Evolutionary conservation across 169 alveolate genomes (phyloP).

Genomic region (Plasmodium knowlesi): DNA sequence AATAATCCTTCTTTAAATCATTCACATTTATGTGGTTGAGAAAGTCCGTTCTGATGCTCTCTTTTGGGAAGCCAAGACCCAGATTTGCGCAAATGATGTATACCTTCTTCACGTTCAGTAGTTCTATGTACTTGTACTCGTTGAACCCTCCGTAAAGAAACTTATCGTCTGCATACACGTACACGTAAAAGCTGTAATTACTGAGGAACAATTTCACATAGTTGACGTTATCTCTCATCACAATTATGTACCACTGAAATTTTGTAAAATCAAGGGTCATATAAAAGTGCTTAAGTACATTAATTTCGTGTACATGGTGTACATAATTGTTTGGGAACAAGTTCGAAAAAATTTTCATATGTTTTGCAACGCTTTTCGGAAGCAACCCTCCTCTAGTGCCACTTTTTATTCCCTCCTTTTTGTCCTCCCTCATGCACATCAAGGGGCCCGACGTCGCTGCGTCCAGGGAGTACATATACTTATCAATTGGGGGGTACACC

Average conservation of each 20-base stretch:
- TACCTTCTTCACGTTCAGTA: constrained; percentile 34
- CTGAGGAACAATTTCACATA: constrained; percentile 59
- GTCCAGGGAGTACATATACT: constrained; percentile 53
- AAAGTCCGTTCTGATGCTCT: constrained; percentile 58
- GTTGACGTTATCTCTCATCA: constrained; percentile 4
- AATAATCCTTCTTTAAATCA: constrained; percentile 17
- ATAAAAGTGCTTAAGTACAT: constrained; percentile 61
- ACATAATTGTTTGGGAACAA: not conserved
- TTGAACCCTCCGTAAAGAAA: constrained; percentile 63
- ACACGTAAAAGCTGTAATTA: constrained; percentile 49
- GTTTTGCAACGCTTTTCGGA: constrained; percentile 18
- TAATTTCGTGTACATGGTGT: constrained; percentile 49
- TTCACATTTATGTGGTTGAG: constrained; percentile 33
- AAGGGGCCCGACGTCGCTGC: constrained; percentile 40
- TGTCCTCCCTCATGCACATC: constrained; percentile 41
- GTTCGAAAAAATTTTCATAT: constrained; percentile 24
- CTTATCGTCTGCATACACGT: constrained; percentile 47
- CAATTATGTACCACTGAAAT: constrained; percentile 63
- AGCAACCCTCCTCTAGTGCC: constrained; percentile 4
- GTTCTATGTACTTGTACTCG: constrained; percentile 59
- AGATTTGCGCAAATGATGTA: constrained; percentile 65
- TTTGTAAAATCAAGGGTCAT: constrained; percentile 60
- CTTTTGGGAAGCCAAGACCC: constrained; percentile 64
- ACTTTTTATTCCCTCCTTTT: not conserved
- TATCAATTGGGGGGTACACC: constrained; percentile 49